These are phyloP conservation scores for Endoconidiophora polonica DNA, from an alignment of 2,329 filamentous ascomycete genomes.

Conservation along the genomic window DNA sequence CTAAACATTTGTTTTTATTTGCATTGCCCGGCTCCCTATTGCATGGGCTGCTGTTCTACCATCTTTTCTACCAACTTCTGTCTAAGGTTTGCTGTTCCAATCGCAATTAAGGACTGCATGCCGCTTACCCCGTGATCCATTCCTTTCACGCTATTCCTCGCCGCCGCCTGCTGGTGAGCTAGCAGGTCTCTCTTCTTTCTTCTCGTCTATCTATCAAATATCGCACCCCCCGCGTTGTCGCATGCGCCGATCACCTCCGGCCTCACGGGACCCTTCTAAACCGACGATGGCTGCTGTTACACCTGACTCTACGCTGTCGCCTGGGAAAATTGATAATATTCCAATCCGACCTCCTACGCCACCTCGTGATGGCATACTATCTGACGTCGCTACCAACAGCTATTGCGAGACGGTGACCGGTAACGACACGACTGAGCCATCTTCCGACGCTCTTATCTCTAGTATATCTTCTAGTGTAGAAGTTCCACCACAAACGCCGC, in stretches of 20 bases:
- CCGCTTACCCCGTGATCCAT: neutral
- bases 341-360: slow-evolving; percentile 49
- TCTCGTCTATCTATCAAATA: neutral
- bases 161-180: neutral
- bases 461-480: neutral
- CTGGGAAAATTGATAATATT: slow-evolving; percentile 27
- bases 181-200: neutral
- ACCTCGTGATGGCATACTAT: slow-evolving; percentile 31
- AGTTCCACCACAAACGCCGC: slow-evolving; percentile 32
- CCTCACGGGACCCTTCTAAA: neutral
- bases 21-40: neutral
- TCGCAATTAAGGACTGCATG: neutral
- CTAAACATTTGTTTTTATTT: neutral
- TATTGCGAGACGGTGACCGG: neutral
- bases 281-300: slow-evolving; percentile 4
- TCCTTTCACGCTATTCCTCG: neutral
- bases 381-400: neutral
- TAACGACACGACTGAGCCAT: neutral
- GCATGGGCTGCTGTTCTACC: neutral
- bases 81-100: neutral
- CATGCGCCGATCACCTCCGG: neutral
- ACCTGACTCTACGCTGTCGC: neutral
- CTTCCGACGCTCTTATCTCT: neutral
- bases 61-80: neutral
- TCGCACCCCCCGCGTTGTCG: neutral